Percentiles rank a stretch among this genome's conserved stretches.
Conservation (phyloP, 495 filamentous ascomycete genomes). For the Penicillium pancosmium region DNA sequence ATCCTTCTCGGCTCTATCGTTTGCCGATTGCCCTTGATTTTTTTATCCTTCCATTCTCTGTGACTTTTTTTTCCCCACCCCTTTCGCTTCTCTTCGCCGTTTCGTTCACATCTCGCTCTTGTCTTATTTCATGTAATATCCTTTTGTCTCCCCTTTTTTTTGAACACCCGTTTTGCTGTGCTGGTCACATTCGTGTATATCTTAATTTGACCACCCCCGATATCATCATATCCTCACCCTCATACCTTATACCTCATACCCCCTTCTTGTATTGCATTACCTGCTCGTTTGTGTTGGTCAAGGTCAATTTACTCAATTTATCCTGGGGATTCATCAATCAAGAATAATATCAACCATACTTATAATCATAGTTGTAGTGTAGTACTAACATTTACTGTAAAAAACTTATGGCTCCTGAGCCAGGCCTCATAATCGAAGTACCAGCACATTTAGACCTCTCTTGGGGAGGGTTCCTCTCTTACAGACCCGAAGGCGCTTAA, state of each 20-base stretch:
- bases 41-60: conserved; percentile 3
- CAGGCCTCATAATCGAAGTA: no score
- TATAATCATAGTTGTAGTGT: no score
- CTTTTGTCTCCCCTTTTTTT: conserved; percentile 9
- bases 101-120: conserved; percentile 21
- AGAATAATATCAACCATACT: no score
- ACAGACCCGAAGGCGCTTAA: no score
- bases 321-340: conserved; percentile 18
- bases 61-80: conserved; percentile 8
- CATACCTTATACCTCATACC: conserved; percentile 31
- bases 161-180: conserved; percentile 23
- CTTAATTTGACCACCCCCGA: conserved; percentile 30
- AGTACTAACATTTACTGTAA: no score
- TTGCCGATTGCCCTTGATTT: conserved; percentile 4
- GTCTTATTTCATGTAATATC: conserved; percentile 34
- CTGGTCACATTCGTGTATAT: conserved; percentile 42
- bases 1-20: conserved; percentile 3
- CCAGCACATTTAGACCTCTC: no score
- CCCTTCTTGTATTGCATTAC: conserved; percentile 36
- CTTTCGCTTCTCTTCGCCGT: conserved; percentile 15
- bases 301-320: conserved; percentile 21
- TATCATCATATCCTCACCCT: conserved; percentile 22
- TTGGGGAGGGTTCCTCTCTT: no score
- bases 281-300: conserved; percentile 30
- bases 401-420: no score